Conservation (phyloP, 257 asterid species). For the Petrea volubilis region DNA sequence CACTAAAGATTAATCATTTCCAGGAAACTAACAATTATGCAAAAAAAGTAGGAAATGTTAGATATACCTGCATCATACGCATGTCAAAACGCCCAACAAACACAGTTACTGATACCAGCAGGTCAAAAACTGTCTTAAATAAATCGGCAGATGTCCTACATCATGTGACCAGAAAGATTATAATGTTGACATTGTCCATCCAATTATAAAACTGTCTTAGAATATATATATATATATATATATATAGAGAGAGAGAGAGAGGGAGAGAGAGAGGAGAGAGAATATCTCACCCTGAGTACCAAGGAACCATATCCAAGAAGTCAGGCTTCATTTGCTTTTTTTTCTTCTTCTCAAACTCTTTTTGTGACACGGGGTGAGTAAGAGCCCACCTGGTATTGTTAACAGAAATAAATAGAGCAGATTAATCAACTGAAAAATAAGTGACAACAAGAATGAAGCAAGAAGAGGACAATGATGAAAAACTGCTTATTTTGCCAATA, state of each 20-base stretch:
- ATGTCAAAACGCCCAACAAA: slow-evolving; percentile 99
- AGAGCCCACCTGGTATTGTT: slow-evolving; percentile 88
- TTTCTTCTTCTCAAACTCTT: slow-evolving; percentile 82
- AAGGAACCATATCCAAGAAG: slow-evolving; percentile 97
- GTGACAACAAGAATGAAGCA: not conserved
- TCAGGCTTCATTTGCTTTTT: slow-evolving; percentile 94
- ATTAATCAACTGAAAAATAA: slow-evolving; percentile 9
- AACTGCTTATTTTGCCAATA: not conserved
- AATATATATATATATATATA: not conserved
- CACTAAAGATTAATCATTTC: not conserved
- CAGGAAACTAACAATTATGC: not conserved
- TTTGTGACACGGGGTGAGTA: slow-evolving; percentile 85
- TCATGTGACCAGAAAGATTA: slow-evolving; percentile 28
- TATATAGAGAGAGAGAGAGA: slow-evolving; percentile 21
- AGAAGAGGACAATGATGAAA: not conserved
- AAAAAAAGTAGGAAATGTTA: slow-evolving; percentile 6
- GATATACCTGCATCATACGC: slow-evolving; percentile 99
- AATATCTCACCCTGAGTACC: slow-evolving; percentile 88
- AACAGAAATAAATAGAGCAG: not conserved
- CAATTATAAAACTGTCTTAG: not conserved
- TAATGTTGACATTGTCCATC: slow-evolving; percentile 14
- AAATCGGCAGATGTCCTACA: slow-evolving; percentile 97
- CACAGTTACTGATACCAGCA: slow-evolving; percentile 91
- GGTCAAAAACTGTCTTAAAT: slow-evolving; percentile 96
- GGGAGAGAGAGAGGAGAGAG: not conserved